Conservation (phyloP, 2,329 filamentous ascomycete species). For the Beauveria bassiana region DNA sequence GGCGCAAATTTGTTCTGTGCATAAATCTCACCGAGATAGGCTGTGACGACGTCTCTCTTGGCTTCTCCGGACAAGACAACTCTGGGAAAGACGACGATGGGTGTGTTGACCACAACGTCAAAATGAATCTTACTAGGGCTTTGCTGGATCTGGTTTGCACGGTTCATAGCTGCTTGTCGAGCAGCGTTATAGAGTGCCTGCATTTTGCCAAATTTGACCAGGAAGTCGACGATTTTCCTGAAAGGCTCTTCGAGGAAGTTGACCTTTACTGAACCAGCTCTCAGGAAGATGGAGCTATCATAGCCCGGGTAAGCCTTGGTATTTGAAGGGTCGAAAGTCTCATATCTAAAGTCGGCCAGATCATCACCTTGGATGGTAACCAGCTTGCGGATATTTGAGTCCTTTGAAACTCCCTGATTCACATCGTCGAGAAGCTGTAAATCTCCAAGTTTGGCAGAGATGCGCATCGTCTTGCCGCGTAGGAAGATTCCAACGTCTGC, state of each 20-base stretch:
- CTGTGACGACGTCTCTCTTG: slow-evolving; percentile 76
- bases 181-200: slow-evolving; percentile 98
- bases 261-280: slow-evolving; percentile 90
- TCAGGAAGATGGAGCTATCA: slow-evolving; percentile 82
- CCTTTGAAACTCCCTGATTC: slow-evolving; percentile 76
- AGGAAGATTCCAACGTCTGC: slow-evolving; percentile 88
- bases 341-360: slow-evolving; percentile 92
- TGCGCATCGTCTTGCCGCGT: slow-evolving; percentile 75
- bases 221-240: slow-evolving; percentile 93
- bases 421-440: slow-evolving; percentile 88
- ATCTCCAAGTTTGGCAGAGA: slow-evolving; percentile 80
- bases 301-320: slow-evolving; percentile 78
- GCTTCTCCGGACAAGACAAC: slow-evolving; percentile 61
- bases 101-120: slow-evolving; percentile 86
- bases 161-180: slow-evolving; percentile 84
- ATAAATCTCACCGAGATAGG: slow-evolving; percentile 95
- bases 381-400: slow-evolving; percentile 75
- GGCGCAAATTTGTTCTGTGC: slow-evolving; percentile 88
- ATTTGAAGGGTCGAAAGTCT: slow-evolving; percentile 77
- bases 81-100: slow-evolving; percentile 90
- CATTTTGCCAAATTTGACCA: slow-evolving; percentile 99
- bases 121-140: slow-evolving; percentile 87
- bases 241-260: slow-evolving; percentile 98
- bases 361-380: slow-evolving; percentile 94
- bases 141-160: slow-evolving; percentile 89